Evolutionary conservation across 768 basidiomycete genomes (phyloP).

Genomic region (Grammothele lineata): DNA sequence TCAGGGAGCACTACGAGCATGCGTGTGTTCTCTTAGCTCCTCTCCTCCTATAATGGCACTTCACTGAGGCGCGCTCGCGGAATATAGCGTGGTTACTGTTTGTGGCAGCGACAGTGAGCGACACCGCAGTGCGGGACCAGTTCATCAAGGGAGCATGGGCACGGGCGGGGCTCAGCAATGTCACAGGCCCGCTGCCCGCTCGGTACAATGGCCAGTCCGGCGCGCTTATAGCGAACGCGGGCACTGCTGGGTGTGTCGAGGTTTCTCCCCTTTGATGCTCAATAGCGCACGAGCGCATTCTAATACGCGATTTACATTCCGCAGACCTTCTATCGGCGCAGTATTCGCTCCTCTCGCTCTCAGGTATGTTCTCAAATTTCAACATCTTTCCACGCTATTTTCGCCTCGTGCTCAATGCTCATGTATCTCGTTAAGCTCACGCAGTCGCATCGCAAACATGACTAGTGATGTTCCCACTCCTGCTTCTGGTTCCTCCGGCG

Average conservation of each 20-base stretch:
- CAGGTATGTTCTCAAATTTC: no score
- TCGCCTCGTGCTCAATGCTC: no score
- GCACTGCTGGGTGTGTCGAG: slow-evolving; percentile 7
- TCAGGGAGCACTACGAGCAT: background rate
- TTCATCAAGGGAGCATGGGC: slow-evolving; percentile 4
- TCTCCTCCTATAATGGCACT: background rate
- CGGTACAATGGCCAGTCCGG: background rate
- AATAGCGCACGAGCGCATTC: background rate
- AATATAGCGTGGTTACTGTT: slow-evolving; percentile 13
- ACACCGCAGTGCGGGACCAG: slow-evolving; percentile 4
- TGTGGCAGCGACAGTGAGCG: slow-evolving; percentile 9
- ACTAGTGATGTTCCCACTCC: background rate
- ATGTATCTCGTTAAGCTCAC: no score
- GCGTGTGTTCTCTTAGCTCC: background rate
- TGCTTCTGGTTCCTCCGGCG: no score
- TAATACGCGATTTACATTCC: no score
- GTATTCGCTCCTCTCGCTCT: slow-evolving; percentile 12
- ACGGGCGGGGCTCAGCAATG: slow-evolving; percentile 2
- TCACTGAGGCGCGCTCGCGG: background rate
- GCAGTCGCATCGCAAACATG: background rate
- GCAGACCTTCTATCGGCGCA: slow-evolving; percentile 10
- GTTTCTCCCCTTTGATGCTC: background rate
- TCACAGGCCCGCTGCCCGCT: slow-evolving; percentile 4
- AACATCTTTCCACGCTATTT: no score
- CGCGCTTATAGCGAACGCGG: no score